Conservation (phyloP, 2,329 filamentous ascomycete species). For the Colletotrichum agaves region DNA sequence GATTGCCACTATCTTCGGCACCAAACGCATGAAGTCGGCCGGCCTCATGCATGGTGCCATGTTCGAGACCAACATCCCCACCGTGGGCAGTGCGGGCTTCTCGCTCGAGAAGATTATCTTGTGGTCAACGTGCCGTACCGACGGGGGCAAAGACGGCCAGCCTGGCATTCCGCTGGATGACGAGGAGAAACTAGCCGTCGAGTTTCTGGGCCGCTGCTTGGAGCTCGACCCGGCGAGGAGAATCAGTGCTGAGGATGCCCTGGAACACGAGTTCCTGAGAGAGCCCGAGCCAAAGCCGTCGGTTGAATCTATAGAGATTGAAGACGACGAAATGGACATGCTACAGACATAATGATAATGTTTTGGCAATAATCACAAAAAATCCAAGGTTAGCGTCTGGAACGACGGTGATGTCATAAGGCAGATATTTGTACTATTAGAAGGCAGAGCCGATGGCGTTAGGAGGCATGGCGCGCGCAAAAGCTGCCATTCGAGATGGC, state of each 20-base stretch:
- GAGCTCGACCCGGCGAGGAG: conserved; percentile 80
- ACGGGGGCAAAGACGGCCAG: conserved; percentile 59
- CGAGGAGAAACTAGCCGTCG: conserved; percentile 78
- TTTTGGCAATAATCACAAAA: conserved; percentile 4
- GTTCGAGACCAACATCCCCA: conserved; percentile 93
- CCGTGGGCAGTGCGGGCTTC: conserved; percentile 86
- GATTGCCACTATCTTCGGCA: conserved; percentile 94
- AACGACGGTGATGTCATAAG: not conserved
- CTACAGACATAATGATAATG: conserved; percentile 41
- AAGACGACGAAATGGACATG: conserved; percentile 68
- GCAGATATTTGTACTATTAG: conserved; percentile 5
- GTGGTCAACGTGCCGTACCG: conserved; percentile 87
- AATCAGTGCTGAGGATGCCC: conserved; percentile 79
- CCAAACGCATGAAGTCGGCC: conserved; percentile 82
- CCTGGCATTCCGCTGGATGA: conserved; percentile 64
- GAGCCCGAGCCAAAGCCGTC: conserved; percentile 46
- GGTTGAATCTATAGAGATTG: conserved; percentile 42
- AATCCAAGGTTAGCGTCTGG: not conserved
- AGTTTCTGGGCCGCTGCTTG: conserved; percentile 77
- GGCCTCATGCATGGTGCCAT: conserved; percentile 89
- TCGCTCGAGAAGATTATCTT: conserved; percentile 92
- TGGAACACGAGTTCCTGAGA: conserved; percentile 76
- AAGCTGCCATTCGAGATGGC: not conserved
- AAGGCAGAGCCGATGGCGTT: conserved; percentile 2
- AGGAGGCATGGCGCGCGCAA: not conserved